Evolutionary conservation across 2,329 filamentous ascomycete genomes (phyloP), one percentile per base, ranked within the genome.

Genomic region (Pseudopithomyces maydicus): DNA sequence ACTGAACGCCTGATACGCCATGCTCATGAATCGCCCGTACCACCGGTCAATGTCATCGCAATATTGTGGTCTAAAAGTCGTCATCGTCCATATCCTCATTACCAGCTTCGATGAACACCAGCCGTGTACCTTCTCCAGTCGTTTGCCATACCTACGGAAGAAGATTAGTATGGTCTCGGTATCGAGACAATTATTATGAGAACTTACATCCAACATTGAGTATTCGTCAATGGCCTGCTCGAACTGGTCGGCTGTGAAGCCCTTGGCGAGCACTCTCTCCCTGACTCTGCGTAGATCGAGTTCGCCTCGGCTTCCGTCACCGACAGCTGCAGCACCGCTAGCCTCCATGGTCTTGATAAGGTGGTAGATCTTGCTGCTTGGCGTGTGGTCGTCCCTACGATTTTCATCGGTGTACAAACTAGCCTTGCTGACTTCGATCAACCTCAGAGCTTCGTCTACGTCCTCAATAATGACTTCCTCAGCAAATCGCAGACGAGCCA

Each of bases 241-340:
- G 80, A 97, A 92, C 77, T 99, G 93, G 77, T 98, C 92, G 63
- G 92, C 89, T 0, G 94, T 99, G 77, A 97, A 99, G 2, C 95
- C 95, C 84, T 97, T 97, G 52, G 93, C 95, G 68, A 98, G 84
- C 29, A 99, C 92, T 64, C 95, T 82, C 77, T 97, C 93, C 74
- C 93, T 87, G 58, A 99, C 91, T 77, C 92, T 90, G 65, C 90
- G 86, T 81, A 99, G 85, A 76, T 89, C 95, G 68, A 99, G 79
- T 77, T 97, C 93, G 19, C 90, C 81, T 66, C 85, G 66, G 74
- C 72, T 83, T 26, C 91, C 92, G 45, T 92, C 88, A 41, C 90
- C 88, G 66, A 94, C 92, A 55, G 86, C 87, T 44, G 87, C 87
- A 52, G 92, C 92, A 55, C 94, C 93, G 52, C 87, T 89, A 69